Evolutionary conservation across 164 flowering plant species (phyloP).

Genomic region (Aristolochia fimbriata): DNA sequence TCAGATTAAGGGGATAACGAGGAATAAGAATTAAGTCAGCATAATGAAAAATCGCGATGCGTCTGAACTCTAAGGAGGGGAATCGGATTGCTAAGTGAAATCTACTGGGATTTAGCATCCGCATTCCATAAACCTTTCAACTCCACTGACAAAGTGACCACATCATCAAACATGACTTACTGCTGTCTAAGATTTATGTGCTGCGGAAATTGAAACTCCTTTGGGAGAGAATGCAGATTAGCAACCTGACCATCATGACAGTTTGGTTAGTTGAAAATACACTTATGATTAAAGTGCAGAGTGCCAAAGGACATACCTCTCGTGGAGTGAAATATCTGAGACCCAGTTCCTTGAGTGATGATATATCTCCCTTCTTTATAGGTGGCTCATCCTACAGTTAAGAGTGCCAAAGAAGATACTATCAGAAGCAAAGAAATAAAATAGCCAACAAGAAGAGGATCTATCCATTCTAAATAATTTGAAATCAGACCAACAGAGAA

Average conservation of each 20-base stretch:
- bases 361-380: not conserved
- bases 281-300: not conserved
- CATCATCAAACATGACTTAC: slow-evolving; percentile 25
- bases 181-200: slow-evolving; percentile 68
- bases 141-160: not conserved
- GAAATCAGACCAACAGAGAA: no score
- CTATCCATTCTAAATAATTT: no score
- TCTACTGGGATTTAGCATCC: not conserved
- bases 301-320: slow-evolving; percentile 44
- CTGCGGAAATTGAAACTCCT: slow-evolving; percentile 63
- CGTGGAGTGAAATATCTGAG: slow-evolving; percentile 95
- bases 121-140: no score
- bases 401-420: no score
- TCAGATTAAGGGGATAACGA: no score
- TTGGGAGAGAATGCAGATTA: slow-evolving; percentile 86
- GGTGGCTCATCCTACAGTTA: not conserved
- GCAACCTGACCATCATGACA: slow-evolving; percentile 49
- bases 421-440: no score
- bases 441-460: no score
- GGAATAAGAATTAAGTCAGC: no score
- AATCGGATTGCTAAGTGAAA: no score
- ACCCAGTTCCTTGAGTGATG: slow-evolving; percentile 39
- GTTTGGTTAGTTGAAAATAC: not conserved
- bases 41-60: no score
- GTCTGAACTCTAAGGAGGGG: no score